Evolutionary conservation across 768 basidiomycete species (phyloP).

Genomic region (Hydnomerulius pinastri): DNA sequence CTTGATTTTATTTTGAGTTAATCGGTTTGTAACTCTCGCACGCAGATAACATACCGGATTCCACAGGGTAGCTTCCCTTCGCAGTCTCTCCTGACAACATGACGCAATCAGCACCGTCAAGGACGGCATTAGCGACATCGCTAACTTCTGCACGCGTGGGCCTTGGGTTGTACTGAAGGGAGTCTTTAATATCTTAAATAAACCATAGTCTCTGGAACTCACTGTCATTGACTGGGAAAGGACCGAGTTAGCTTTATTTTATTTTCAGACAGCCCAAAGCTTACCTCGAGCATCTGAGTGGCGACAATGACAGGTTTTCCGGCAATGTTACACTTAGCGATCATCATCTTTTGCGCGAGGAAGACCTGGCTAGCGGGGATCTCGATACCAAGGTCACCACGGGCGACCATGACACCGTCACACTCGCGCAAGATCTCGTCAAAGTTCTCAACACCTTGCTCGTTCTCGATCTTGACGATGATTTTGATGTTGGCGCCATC

Average conservation of each 20-base stretch:
- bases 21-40: neutral
- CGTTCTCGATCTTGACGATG: slow-evolving; percentile 99
- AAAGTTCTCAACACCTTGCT: slow-evolving; percentile 98
- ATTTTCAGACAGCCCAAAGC: slow-evolving; percentile 14
- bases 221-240: slow-evolving; percentile 90
- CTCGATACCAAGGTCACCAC: slow-evolving; percentile 98
- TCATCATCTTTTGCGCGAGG: slow-evolving; percentile 99
- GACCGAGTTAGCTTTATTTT: slow-evolving; percentile 11
- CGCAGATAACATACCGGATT: slow-evolving; percentile 66
- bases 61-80: slow-evolving; percentile 94
- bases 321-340: slow-evolving; percentile 96
- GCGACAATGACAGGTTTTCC: slow-evolving; percentile 99
- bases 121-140: slow-evolving; percentile 98
- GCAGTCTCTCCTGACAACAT: slow-evolving; percentile 99
- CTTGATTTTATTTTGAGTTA: slow-evolving; percentile 39
- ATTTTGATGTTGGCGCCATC: slow-evolving; percentile 97
- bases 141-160: slow-evolving; percentile 99
- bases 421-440: slow-evolving; percentile 95
- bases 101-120: slow-evolving; percentile 98
- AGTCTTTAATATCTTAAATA: slow-evolving; percentile 7
- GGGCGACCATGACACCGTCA: slow-evolving; percentile 99
- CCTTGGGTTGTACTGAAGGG: slow-evolving; percentile 90
- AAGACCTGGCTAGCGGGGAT: slow-evolving; percentile 99
- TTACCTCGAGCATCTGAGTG: slow-evolving; percentile 97
- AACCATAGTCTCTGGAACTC: slow-evolving; percentile 20